Percentiles rank a stretch among this genome's conserved stretches.
Conservation (phyloP, 306 rosid species). For the Abrus precatorius region DNA sequence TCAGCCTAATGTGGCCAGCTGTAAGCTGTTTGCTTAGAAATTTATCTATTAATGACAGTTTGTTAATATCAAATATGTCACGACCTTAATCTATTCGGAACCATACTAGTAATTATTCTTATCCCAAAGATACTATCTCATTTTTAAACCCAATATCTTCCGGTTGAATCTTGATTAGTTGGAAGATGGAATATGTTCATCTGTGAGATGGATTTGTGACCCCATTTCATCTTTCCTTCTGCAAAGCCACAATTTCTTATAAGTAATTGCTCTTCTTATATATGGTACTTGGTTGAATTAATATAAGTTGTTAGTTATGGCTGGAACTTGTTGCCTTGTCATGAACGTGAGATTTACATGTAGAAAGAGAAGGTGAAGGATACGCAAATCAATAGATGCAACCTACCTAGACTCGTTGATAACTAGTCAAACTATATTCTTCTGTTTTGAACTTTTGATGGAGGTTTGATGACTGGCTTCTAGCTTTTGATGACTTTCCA, state of each 20-base stretch:
- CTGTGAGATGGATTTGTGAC: not conserved
- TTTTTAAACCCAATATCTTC: slow-evolving; percentile 18
- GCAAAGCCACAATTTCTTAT: slow-evolving; percentile 12
- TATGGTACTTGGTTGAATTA: not conserved
- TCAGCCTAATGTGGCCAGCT: slow-evolving; percentile 16
- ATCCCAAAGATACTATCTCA: slow-evolving; percentile 21
- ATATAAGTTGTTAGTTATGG: not conserved
- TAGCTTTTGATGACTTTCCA: slow-evolving; percentile 23
- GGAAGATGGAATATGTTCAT: slow-evolving; percentile 30
- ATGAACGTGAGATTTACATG: not conserved
- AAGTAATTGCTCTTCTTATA: not conserved
- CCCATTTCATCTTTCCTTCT: slow-evolving; percentile 9
- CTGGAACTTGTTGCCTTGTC: slow-evolving; percentile 8
- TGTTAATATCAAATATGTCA: not conserved
- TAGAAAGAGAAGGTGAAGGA: not conserved
- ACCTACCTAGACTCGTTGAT: not conserved
- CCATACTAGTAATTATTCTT: slow-evolving; percentile 15
- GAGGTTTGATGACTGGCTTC: slow-evolving; percentile 37
- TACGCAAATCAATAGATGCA: slow-evolving; percentile 3
- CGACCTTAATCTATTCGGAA: not conserved
- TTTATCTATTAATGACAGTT: slow-evolving; percentile 33
- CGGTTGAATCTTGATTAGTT: slow-evolving; percentile 27
- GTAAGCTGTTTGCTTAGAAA: slow-evolving; percentile 40
- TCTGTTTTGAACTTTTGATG: not conserved
- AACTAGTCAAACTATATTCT: slow-evolving; percentile 17